Base-by-base conservation (phyloP, 129 eudicot genomes). In the Flaveria brownii region DNA sequence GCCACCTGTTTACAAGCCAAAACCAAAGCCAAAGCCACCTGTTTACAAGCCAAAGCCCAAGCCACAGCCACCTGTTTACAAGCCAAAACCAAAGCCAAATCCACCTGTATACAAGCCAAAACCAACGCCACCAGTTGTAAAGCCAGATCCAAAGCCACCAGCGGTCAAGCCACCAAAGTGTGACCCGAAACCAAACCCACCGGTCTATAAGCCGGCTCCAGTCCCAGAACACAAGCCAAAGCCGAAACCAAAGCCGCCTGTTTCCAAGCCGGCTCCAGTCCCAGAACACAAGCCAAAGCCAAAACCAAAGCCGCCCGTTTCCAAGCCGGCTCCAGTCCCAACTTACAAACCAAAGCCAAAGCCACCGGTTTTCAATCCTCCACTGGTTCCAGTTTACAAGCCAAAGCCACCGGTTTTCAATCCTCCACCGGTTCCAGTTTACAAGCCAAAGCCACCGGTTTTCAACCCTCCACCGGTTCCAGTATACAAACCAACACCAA, bases 111-210 rank as follows among this genome's bases (percentile, higher is more conserved):
- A 49, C 18, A 79, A 83, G n/a, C 81, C 86, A 2, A 36, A 82
- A 1, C 88, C 78, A 20, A 18, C 46, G 55, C 78, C 82, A 10
- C 82, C 82, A 0, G 82, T 72, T 0, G 25, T 6, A 56, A 79
- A 79, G 46, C 82, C 77, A 33, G 66, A 78, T 13, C 77, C 43
- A 36, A 12, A 79, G 4, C 78, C 78, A 63, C 83, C 77, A 0
- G 46, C 51, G n/a, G 70, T 73, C 36, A 60, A 60, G 62, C 78
- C 84, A 26, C 85, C 85, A 3, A 68, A 62, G 25, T 76, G 63
- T 77, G 81, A 85, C 78, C 83, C 78, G 33, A 17, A 54, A n/a
- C 81, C 82, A 18, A 68, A 74, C 10, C 83, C 87, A 50, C 70
- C 70, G 23, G 65, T 46, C 1, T n/a, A 14, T 11, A 69, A 69